Evolutionary conservation across 148 eudicot species (phyloP).

Genomic region (Dysphania ambrosioides): DNA sequence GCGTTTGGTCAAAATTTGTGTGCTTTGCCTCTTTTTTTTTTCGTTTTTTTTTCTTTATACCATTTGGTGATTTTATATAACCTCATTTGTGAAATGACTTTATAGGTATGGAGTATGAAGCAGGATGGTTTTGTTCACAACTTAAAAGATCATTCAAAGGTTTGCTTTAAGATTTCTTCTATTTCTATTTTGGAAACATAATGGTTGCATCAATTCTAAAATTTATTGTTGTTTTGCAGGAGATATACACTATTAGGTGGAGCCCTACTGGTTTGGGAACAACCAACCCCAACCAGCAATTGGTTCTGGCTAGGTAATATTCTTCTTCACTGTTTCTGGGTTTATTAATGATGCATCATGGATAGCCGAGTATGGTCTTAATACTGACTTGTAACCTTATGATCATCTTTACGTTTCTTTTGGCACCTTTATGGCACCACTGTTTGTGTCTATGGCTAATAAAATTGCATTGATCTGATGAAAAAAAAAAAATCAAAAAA

Average conservation of each 20-base stretch:
- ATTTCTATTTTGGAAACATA: not conserved
- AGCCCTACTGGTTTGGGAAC: conserved; percentile 69
- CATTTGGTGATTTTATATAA: not conserved
- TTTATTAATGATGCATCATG: not conserved
- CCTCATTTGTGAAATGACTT: not conserved
- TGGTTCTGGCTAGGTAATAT: conserved; percentile 67
- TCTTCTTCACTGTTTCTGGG: not conserved
- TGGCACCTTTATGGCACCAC: not conserved
- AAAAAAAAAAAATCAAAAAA: not conserved
- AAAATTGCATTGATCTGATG: not conserved
- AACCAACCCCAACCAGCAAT: conserved; percentile 55
- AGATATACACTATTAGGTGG: conserved; percentile 66
- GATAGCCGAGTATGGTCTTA: not conserved
- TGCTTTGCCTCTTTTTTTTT: not conserved
- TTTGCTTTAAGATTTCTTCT: conserved; percentile 18
- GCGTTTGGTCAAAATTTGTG: not conserved
- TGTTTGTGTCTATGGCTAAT: not conserved
- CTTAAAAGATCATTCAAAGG: conserved; percentile 64
- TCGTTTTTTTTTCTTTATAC: not conserved
- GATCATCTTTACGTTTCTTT: not conserved
- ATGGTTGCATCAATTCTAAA: not conserved
- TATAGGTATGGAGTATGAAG: conserved; percentile 66
- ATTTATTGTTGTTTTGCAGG: conserved; percentile 29
- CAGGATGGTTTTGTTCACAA: conserved; percentile 55
- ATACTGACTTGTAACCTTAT: not conserved